Evolutionary conservation across 148 eudicot species (phyloP), one percentile per base, ranked within the genome.

Genomic region (Chenopodium album): DNA sequence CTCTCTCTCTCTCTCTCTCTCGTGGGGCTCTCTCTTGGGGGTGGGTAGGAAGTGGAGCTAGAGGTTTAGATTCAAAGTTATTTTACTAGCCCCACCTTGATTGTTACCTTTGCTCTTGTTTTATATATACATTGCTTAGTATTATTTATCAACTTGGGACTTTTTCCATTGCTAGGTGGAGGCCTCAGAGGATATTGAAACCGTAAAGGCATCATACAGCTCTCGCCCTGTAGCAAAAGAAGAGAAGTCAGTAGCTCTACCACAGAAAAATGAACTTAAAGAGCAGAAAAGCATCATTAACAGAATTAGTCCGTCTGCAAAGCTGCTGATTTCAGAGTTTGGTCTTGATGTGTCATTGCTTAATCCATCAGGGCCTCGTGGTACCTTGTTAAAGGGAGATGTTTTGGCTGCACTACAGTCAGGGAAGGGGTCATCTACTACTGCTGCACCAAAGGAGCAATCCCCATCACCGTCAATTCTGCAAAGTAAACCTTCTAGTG

Each of bases 301-400:
- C 78, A 85, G 97, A 81, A 93, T 95, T 47, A 93, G 99, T 84
- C 99, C 99, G 77, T 90, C 99, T 65, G 99, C 99, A 44, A 95
- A 91, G 89, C 77, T 93, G 84, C 90, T 95, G 70, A 88, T 95
- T 69, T 76, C 85, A 26, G 94, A 91, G 86, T 92, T 90, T 78
- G 91, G 94, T 62, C 81, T 95, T 82, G 94, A 92, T 90, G 86
- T 89, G 56, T 93, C 98, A 74, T 88, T 87, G n/a, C 85, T 95
- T 82, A 78, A 23, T 48, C 90, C 98, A 87, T 90, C 99, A 79
- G 99, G 99, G 86, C 97, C 99, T 65, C 97, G 90, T 86, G 98
- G 98, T 76, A 95, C 99, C 78, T 80, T 95, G 82, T 76, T 93
- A 47, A 95, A 95, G 84, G 97, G 98, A 28, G 99, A 95, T 81